Evolutionary conservation across 805 yeast species (phyloP).

Genomic region (Cephaloascus albidus): DNA sequence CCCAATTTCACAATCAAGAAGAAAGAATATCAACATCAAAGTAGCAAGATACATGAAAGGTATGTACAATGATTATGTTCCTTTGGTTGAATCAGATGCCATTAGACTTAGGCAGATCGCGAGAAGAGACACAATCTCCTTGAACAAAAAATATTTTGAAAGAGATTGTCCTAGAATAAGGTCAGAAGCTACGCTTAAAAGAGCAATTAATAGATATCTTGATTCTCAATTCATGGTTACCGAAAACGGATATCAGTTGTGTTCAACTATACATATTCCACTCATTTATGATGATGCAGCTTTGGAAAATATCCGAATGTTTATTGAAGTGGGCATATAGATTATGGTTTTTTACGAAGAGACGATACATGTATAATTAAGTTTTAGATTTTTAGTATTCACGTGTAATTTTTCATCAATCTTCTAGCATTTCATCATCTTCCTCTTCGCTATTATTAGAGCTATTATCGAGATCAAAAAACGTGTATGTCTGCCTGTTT

Average conservation of each 20-base stretch:
- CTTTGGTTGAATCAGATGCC: not conserved
- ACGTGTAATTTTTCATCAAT: no score
- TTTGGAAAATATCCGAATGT: not conserved
- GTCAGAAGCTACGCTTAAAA: not conserved
- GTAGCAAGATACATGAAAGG: not conserved
- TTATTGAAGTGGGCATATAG: no score
- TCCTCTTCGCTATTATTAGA: slow-evolving; percentile 5
- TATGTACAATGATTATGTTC: not conserved
- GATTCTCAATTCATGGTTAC: not conserved
- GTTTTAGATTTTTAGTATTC: no score
- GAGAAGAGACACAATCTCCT: not conserved
- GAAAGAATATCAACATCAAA: not conserved
- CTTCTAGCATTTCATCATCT: slow-evolving; percentile 8
- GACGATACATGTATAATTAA: no score
- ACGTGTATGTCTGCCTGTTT: slow-evolving; percentile 25
- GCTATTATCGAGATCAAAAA: slow-evolving; percentile 13
- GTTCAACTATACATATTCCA: not conserved
- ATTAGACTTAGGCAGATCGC: not conserved
- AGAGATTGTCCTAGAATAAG: not conserved
- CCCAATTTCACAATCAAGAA: not conserved
- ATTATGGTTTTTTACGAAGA: no score
- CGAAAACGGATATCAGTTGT: no score
- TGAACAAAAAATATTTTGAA: not conserved
- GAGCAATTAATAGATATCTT: not conserved
- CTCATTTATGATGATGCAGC: not conserved